Percentiles rank a stretch among this genome's conserved stretches.
Evolutionary conservation across 345 rosid species (phyloP).

Genomic region (Acer yangbiense): DNA sequence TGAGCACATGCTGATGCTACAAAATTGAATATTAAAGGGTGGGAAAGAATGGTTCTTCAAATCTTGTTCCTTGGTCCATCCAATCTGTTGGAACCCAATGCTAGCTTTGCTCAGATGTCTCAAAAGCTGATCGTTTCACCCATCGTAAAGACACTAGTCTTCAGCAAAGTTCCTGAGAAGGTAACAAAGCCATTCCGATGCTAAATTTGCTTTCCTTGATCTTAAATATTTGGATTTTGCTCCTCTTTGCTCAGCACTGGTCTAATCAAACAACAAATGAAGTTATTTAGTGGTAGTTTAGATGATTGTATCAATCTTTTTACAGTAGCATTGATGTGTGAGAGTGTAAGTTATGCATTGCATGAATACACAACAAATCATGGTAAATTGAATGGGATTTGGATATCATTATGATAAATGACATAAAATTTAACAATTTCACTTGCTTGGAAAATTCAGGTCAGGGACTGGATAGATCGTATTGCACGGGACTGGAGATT

Average conservation of each 20-base stretch:
- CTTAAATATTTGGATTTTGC: background rate
- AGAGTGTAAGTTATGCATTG: background rate
- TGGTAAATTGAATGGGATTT: background rate
- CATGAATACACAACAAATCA: no score
- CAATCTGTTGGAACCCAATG: slow-evolving; percentile 90
- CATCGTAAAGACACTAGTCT: slow-evolving; percentile 88
- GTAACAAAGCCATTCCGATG: slow-evolving; percentile 33
- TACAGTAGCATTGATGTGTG: background rate
- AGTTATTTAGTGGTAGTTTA: background rate
- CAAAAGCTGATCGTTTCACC: slow-evolving; percentile 95
- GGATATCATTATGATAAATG: background rate
- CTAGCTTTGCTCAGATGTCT: slow-evolving; percentile 93
- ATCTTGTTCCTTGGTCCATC: slow-evolving; percentile 94
- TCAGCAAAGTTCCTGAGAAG: slow-evolving; percentile 98
- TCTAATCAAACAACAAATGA: background rate
- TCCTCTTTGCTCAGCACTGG: background rate
- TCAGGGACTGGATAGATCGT: slow-evolving; percentile 88
- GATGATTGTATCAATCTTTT: background rate
- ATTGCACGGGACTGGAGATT: slow-evolving; percentile 87
- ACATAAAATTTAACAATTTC: background rate
- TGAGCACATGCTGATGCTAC: slow-evolving; percentile 7
- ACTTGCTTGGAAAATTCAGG: slow-evolving; percentile 43
- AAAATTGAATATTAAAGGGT: slow-evolving; percentile 55
- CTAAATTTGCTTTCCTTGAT: background rate
- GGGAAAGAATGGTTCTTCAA: slow-evolving; percentile 99